phyloP scores from a whole-genome alignment of 176 grass and related monocot genomes.

The Otatea glauca region DNA sequence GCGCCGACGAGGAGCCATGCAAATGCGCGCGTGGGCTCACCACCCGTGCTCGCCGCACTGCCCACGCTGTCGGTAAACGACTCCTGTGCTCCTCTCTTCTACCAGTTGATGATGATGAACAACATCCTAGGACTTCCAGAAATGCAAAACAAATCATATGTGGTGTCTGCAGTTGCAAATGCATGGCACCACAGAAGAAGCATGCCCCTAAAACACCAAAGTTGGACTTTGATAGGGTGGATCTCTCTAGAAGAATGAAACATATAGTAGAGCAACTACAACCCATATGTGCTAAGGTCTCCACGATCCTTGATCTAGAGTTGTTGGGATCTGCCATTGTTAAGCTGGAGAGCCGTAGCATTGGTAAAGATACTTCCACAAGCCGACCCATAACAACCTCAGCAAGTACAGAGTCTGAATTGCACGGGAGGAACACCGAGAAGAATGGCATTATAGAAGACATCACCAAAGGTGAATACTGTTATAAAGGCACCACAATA shows the following conservation, averaged over 20 bases:
- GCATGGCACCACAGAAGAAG: too few species aligned
- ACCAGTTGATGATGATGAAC: too few species aligned
- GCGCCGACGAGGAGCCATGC: too few species aligned
- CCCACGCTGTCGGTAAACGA: too few species aligned
- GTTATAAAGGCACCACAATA: not conserved
- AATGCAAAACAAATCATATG: too few species aligned
- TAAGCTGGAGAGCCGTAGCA: not conserved
- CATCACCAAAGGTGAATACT: not conserved
- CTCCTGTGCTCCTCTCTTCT: too few species aligned
- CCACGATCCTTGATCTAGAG: constrained; percentile 7
- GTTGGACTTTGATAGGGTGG: not conserved
- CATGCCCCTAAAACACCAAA: too few species aligned
- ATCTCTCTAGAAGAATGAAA: not conserved
- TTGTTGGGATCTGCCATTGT: not conserved
- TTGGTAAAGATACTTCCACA: not conserved
- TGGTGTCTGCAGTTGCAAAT: too few species aligned
- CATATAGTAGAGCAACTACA: not conserved
- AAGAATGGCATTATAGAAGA: not conserved
- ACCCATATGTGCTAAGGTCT: not conserved
- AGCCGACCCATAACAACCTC: not conserved
- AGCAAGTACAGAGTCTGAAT: not conserved
- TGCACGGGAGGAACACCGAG: constrained; percentile 28
- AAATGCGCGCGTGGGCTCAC: too few species aligned
- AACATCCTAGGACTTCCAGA: too few species aligned
- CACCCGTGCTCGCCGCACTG: not conserved